Base-by-base conservation (phyloP, 495 filamentous ascomycete species). In the Amorphotheca resinae region DNA sequence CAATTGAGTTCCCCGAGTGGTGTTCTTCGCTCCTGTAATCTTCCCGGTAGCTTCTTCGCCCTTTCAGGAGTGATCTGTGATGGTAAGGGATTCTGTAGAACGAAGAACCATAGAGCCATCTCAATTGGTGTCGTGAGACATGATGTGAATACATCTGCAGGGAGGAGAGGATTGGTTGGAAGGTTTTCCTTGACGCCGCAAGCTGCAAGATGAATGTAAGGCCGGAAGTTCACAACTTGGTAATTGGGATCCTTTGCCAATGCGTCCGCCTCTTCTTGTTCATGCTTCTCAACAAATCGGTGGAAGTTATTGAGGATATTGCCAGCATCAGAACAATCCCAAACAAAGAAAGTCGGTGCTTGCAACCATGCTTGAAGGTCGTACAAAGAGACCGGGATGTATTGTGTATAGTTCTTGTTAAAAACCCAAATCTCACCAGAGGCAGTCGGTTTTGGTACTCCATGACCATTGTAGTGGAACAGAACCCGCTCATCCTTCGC, bases 381-480 rank as follows among this genome's bases (percentile, higher is more conserved):
- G 57, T 94, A 96, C 7, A 99, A 64, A 1, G 89, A 94, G 35
- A 99, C 83, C 0, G 91, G 91, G 22, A 99, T 99, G 53, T 99
- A 99, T 60, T 99, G 91, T 0, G 91, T 99, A 57, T 94, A 99
- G 51, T 84, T 94, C 48, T 85, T 88, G 64, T 99, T 99, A 63
- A 99, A 98, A 2, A 96, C 93, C 91, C 91, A 99, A 9, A 99
- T 93, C 60, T 99, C 91, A 8, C 91, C 91, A 2, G 89, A 95
- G 3, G 82, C 76, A 3, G 91, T 99, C 22, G 91, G 91, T 52
- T 94, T 82, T 4, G 91, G 91, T n/a, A 99, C 91, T 17, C 91
- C 91, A 59, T 99, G 91, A 20, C 91, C 91, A 52, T 99, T 99
- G 67, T 96, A 99, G 59, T 99, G 91, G 53, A 96, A 87, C 3